Percentiles rank a stretch among this genome's conserved stretches.
These are phyloP conservation scores for Linum lewisii DNA, from an alignment of 345 rosid genomes.

Conservation along the genomic window DNA sequence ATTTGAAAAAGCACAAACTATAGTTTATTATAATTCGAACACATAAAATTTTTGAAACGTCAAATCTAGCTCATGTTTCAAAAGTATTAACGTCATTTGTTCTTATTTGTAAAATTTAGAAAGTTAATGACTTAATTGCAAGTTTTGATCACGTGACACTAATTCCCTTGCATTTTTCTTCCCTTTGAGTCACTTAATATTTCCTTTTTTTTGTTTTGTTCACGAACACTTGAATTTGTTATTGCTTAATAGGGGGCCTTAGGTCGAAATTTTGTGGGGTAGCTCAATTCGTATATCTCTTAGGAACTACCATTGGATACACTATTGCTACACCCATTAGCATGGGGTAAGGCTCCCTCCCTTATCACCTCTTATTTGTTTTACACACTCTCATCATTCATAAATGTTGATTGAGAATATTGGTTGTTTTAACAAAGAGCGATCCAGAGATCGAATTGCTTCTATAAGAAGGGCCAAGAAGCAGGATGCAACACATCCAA, in stretches of 20 bases:
- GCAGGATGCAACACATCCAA: conserved; percentile 45
- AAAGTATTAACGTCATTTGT: too few relatives aligned
- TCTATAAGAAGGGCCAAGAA: conserved; percentile 55
- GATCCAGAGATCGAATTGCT: conserved; percentile 63
- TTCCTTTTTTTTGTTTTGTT: background rate
- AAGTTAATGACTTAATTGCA: too few relatives aligned
- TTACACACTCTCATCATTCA: background rate
- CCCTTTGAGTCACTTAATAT: too few relatives aligned
- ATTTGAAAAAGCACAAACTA: too few relatives aligned
- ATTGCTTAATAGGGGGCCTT: conserved; percentile 35
- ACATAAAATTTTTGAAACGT: too few relatives aligned
- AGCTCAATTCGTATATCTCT: conserved; percentile 67
- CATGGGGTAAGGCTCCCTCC: conserved; percentile 57
- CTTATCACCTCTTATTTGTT: background rate
- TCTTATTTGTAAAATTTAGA: too few relatives aligned
- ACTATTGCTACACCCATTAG: conserved; percentile 92
- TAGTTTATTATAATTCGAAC: too few relatives aligned
- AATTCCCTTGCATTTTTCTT: too few relatives aligned
- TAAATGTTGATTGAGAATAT: background rate
- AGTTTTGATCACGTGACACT: too few relatives aligned
- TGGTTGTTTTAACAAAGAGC: conserved; percentile 38
- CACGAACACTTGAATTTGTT: background rate
- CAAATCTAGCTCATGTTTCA: too few relatives aligned
- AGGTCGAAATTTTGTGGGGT: conserved; percentile 55
- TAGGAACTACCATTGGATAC: conserved; percentile 65